Percentiles rank a stretch among this genome's conserved stretches.
phyloP scores from a whole-genome alignment of 163 green algal species.

The Chlorella variabilis region DNA sequence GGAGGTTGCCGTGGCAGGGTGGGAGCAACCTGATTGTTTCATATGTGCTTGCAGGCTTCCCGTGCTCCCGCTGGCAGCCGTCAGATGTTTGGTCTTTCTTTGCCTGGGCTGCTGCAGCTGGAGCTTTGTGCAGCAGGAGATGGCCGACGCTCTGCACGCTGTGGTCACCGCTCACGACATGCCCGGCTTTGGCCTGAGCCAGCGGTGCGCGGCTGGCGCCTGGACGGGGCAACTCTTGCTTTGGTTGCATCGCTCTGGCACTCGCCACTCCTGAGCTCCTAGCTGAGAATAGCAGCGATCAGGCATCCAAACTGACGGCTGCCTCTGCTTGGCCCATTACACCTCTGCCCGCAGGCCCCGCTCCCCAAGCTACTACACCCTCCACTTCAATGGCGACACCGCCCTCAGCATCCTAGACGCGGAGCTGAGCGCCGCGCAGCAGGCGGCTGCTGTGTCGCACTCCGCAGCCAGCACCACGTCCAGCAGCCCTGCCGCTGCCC shows the following conservation, averaged over 20 bases:
- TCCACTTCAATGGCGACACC: conserved; percentile 77
- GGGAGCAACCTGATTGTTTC: too few species aligned
- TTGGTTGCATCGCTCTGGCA: too few species aligned
- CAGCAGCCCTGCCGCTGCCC: background rate
- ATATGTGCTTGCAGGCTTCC: background rate
- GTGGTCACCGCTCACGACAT: conserved; percentile 85
- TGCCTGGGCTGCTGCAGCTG: conserved; percentile 61
- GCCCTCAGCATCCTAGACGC: conserved; percentile 70
- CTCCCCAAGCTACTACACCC: conserved; percentile 63
- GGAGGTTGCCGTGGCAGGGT: too few species aligned
- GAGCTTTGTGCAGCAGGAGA: conserved; percentile 64
- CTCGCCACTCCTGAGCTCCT: too few species aligned
- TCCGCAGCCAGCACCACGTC: background rate
- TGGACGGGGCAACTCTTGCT: too few species aligned
- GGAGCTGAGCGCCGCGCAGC: conserved; percentile 52
- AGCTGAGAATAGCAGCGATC: too few species aligned
- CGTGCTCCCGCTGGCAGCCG: too few species aligned
- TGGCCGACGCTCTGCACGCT: conserved; percentile 61
- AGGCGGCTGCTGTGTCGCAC: background rate
- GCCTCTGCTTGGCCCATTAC: too few species aligned
- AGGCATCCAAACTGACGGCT: too few species aligned
- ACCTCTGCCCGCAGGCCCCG: conserved; percentile 61
- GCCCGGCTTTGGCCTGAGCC: conserved; percentile 87
- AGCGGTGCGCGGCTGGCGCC: conserved; percentile 56
- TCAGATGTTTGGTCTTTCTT: too few species aligned